Evolutionary conservation across 164 flowering plant genomes (phyloP), one percentile per base, ranked within the genome.

Genomic region (Stephania japonica): DNA sequence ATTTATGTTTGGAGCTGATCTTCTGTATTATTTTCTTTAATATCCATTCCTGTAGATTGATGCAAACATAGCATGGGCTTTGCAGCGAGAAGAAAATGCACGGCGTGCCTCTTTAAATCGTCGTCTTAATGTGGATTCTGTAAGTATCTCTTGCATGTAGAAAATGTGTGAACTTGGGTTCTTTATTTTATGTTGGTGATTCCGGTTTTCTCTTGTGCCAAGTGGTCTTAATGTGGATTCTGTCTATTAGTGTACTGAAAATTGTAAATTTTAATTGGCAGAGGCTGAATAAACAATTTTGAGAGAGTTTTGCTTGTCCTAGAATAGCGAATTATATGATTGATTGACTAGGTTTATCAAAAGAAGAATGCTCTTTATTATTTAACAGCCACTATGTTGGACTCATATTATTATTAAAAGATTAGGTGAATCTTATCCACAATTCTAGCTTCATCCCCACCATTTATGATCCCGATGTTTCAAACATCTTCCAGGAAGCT

Each of bases 11-110:
- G 25, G 68, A 66, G 65, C 32, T 49, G 68, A 71, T 25, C 64
- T 24, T 69, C 2, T 69, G 69, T 63, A 56, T 26, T 14, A 67
- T 26, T 72, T 38, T 68, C 67, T 66, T 72, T 11, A 41, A 69
- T 65, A 25, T 25, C 8, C 67, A 61, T 67, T 18, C 61, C 76
- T 43, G 25, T 50, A 93, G 98, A 75, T 81, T 74, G 94, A 87
- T 87, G 91, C 85, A 64, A 79, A 80, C 72, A 23, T 94, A 23
- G 89, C 88, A 70, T 72, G 84, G 90, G 71, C 81, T 14, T 75
- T 89, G 83, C 92, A 87, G 81, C 90, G 88, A 73, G 85, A 82
- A 78, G 91, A 86, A 49, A 65, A 76, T 68, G 65, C 73, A 13
- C 65, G 62, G n/a, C 80, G 8, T 49, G 62, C 79, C 71, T 64